phyloP scores from a whole-genome alignment of 441 rosid genomes.

The Pelargonium myrrhifolium region DNA sequence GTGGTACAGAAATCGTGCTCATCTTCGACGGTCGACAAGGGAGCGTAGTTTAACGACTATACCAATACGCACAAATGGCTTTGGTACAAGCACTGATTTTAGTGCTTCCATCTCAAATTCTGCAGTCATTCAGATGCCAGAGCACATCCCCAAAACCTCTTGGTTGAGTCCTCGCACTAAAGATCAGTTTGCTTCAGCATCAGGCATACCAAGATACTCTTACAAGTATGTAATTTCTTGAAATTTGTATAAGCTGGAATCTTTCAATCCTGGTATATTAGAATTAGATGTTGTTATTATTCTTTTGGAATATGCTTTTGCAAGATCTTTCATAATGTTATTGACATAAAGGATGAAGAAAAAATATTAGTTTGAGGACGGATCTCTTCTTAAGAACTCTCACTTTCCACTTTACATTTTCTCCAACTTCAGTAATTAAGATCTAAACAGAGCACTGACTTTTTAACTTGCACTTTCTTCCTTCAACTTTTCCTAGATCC shows the following conservation, averaged over 20 bases:
- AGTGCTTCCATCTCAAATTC: conserved; percentile 50
- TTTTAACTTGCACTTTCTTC: too few species aligned
- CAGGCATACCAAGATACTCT: conserved; percentile 67
- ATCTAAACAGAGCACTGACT: too few species aligned
- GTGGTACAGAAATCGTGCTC: conserved; percentile 57
- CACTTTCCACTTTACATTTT: too few species aligned
- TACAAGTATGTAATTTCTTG: conserved; percentile 56
- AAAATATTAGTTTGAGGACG: too few species aligned
- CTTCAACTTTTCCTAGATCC: too few species aligned
- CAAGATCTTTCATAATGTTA: not conserved
- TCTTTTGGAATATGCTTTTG: not conserved
- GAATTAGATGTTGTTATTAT: conserved; percentile 7
- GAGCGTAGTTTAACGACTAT: conserved; percentile 51
- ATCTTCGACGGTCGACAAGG: conserved; percentile 37
- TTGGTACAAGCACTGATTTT: conserved; percentile 56
- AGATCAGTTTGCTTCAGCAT: conserved; percentile 56
- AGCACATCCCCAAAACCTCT: conserved; percentile 36
- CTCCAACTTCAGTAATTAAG: too few species aligned
- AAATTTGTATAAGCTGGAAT: not conserved
- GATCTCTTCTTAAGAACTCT: too few species aligned
- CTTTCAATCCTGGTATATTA: not conserved
- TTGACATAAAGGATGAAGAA: too few species aligned
- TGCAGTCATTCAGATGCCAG: conserved; percentile 22
- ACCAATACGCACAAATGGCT: conserved; percentile 68
- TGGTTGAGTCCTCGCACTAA: conserved; percentile 60